A percentile compares a stretch with the other conserved stretches of the same genome.
These are phyloP conservation scores for Ananas comosus DNA, from an alignment of 176 grass and related monocot genomes.

Conservation along the genomic window DNA sequence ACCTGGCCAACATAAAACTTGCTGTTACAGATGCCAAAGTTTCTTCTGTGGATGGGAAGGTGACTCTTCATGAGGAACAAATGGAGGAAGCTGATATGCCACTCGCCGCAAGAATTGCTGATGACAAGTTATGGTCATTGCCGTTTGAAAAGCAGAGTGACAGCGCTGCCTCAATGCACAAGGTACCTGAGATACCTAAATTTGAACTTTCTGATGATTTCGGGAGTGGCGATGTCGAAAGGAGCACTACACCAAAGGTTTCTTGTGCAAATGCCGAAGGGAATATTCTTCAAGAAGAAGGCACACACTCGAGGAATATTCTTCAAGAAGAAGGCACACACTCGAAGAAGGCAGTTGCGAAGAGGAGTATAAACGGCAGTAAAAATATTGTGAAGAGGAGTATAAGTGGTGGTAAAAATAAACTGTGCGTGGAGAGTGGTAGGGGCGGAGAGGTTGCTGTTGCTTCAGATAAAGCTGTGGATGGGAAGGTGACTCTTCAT, in stretches of 20 bases:
- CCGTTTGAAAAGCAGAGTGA: conserved; percentile 1
- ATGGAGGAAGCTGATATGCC: conserved; percentile 19
- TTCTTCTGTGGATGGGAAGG: conserved; percentile 22
- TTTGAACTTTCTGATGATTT: conserved; percentile 10
- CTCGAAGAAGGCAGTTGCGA: conserved; percentile 51
- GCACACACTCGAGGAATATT: conserved; percentile 19
- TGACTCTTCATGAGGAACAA: conserved; percentile 17
- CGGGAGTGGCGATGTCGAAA: conserved; percentile 23
- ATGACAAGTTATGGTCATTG: conserved; percentile 25
- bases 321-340: conserved; percentile 6
- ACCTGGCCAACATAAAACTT: background rate
- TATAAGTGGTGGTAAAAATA: conserved; percentile 33
- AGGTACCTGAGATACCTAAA: conserved; percentile 16
- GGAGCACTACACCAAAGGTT: conserved; percentile 10
- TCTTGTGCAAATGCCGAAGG: conserved; percentile 15
- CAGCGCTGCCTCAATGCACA: conserved; percentile 6
- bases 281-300: conserved; percentile 7
- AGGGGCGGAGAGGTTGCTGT: conserved; percentile 11
- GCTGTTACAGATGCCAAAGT: background rate
- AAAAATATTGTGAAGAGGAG: conserved; percentile 25
- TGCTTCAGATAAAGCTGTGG: conserved; percentile 14
- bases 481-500: conserved; percentile 21
- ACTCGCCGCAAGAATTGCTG: conserved; percentile 1
- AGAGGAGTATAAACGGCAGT: conserved; percentile 44
- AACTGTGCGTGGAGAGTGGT: conserved; percentile 15